Evolutionary conservation across 805 yeast genomes (phyloP).

Genomic region (Starmerella roubikii): DNA sequence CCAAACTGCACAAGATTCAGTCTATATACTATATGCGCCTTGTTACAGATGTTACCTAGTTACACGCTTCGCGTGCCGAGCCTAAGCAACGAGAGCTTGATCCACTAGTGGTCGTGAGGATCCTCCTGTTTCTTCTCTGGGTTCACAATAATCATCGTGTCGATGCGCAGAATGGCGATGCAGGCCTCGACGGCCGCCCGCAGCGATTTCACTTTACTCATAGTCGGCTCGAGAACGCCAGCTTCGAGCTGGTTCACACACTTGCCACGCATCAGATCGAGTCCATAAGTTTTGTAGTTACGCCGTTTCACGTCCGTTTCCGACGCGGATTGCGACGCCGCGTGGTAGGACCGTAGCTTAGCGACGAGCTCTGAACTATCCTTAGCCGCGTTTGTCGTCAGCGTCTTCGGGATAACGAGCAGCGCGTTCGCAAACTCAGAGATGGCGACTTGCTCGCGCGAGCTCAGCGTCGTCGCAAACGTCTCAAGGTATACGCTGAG

Average conservation of each 20-base stretch:
- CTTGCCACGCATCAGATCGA: slow-evolving; percentile 83
- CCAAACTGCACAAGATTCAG: too few species aligned
- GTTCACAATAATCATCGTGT: slow-evolving; percentile 93
- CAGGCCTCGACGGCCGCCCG: slow-evolving; percentile 97
- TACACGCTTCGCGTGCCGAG: too few species aligned
- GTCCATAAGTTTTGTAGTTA: slow-evolving; percentile 79
- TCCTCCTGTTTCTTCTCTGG: slow-evolving; percentile 78
- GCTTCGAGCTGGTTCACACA: slow-evolving; percentile 68
- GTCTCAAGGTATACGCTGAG: slow-evolving; percentile 87
- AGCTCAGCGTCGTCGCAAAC: slow-evolving; percentile 94
- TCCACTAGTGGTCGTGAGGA: slow-evolving; percentile 66
- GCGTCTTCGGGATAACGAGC: slow-evolving; percentile 85
- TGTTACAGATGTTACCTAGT: too few species aligned
- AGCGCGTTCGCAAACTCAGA: slow-evolving; percentile 92
- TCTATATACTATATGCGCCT: too few species aligned
- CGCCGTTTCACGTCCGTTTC: slow-evolving; percentile 74
- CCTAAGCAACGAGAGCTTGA: too few species aligned
- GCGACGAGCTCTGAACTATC: slow-evolving; percentile 92
- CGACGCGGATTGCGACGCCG: slow-evolving; percentile 79
- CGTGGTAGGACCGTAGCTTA: slow-evolving; percentile 88
- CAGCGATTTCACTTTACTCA: slow-evolving; percentile 81
- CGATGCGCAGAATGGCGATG: slow-evolving; percentile 91
- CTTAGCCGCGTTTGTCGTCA: slow-evolving; percentile 95
- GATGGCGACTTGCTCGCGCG: slow-evolving; percentile 94
- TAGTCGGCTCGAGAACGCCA: slow-evolving; percentile 93